Evolutionary conservation across 1,284 basidiomycete genomes (phyloP).

Genomic region (Rhodotorula sp.): DNA sequence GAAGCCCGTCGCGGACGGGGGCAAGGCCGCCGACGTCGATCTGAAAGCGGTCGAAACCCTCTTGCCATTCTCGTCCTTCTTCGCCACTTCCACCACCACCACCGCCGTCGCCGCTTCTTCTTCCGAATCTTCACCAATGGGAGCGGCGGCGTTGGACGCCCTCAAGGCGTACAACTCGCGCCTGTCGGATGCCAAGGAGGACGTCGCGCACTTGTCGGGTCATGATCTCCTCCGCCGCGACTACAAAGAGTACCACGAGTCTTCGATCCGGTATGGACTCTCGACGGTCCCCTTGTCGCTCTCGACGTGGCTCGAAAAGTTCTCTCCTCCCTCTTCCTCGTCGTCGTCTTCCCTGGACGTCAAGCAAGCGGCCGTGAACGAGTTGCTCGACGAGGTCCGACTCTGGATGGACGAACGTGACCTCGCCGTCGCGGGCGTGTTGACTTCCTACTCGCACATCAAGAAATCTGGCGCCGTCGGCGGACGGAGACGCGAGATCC

Average conservation of each 20-base stretch:
- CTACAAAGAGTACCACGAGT: slow-evolving; percentile 81
- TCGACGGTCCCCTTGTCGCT: slow-evolving; percentile 74
- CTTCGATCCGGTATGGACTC: slow-evolving; percentile 58
- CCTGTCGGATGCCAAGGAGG: slow-evolving; percentile 64
- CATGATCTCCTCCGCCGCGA: slow-evolving; percentile 81
- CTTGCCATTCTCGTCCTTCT: slow-evolving; percentile 44
- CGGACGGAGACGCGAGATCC: slow-evolving; percentile 68
- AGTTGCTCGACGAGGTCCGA: slow-evolving; percentile 57
- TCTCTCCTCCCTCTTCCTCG: slow-evolving; percentile 34
- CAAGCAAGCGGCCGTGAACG: slow-evolving; percentile 24
- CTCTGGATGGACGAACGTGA: slow-evolving; percentile 66
- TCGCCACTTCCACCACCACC: slow-evolving; percentile 8
- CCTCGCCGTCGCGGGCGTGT: slow-evolving; percentile 68
- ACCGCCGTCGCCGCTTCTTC: not conserved
- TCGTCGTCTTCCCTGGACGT: slow-evolving; percentile 26
- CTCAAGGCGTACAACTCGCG: slow-evolving; percentile 25
- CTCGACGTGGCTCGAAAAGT: slow-evolving; percentile 53
- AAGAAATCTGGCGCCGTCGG: slow-evolving; percentile 55
- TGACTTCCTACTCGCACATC: slow-evolving; percentile 61
- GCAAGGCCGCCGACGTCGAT: slow-evolving; percentile 70
- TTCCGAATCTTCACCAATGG: not conserved
- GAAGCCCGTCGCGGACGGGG: slow-evolving; percentile 54
- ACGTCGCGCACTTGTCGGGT: slow-evolving; percentile 67
- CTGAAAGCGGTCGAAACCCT: slow-evolving; percentile 63
- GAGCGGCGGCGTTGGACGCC: not conserved